Conservation (phyloP, 805 yeast genomes). For the Danielia oregonensis region DNA sequence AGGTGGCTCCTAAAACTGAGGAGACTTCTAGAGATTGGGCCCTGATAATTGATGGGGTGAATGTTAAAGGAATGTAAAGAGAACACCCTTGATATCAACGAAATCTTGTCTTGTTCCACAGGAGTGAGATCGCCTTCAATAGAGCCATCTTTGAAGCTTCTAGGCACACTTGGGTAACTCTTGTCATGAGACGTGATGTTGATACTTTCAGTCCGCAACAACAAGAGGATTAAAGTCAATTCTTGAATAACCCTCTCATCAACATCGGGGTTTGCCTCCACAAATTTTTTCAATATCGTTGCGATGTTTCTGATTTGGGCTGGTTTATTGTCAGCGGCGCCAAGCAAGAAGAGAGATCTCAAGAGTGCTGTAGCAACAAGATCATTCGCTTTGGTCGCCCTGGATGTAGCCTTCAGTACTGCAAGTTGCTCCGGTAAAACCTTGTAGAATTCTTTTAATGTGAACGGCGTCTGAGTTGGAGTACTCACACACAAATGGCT, state of each 20-base stretch:
- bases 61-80: constrained; percentile 34
- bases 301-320: constrained; percentile 53
- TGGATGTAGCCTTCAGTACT: not conserved
- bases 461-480: constrained; percentile 15
- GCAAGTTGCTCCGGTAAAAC: constrained; percentile 15
- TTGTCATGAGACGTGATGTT: constrained; percentile 38
- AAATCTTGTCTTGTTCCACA: constrained; percentile 34
- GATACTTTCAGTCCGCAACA: constrained; percentile 34
- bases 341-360: constrained; percentile 52
- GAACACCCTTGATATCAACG: constrained; percentile 35
- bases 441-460: constrained; percentile 22
- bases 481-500: constrained; percentile 3
- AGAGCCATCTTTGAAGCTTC: constrained; percentile 24
- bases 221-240: constrained; percentile 45
- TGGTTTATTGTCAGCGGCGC: constrained; percentile 41
- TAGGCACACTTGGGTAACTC: constrained; percentile 31
- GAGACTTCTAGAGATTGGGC: constrained; percentile 67
- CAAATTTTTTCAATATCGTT: constrained; percentile 36
- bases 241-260: constrained; percentile 30
- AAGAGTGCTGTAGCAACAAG: constrained; percentile 9
- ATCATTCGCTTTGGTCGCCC: constrained; percentile 1
- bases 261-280: constrained; percentile 12
- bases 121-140: constrained; percentile 27
- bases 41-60: constrained; percentile 48
- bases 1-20: constrained; percentile 65